phyloP scores from a whole-genome alignment of 352 stramenopile species.

The Pythium brachiatum region DNA sequence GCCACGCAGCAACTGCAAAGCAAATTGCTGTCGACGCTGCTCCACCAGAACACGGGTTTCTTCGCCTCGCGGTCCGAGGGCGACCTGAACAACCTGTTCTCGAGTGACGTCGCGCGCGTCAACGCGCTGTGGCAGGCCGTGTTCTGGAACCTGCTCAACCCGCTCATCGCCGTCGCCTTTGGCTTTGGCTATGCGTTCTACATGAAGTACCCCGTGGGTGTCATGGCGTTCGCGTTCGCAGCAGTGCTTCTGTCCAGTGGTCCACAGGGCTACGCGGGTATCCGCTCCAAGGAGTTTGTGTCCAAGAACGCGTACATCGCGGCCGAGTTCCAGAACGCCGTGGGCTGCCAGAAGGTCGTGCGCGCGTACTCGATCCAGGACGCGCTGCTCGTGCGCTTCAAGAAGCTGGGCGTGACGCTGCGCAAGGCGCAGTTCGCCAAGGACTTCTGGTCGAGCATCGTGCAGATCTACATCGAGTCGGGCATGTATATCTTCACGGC shows the following conservation, averaged over 20 bases:
- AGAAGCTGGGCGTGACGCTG: too few species aligned
- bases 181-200: constrained; percentile 76
- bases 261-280: constrained; percentile 67
- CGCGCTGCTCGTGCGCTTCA: too few species aligned
- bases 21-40: constrained; percentile 66
- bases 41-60: constrained; percentile 70
- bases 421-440: too few species aligned
- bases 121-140: constrained; percentile 81
- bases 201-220: constrained; percentile 65
- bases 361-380: too few species aligned
- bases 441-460: constrained; percentile 54
- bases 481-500: too few species aligned
- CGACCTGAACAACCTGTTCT: constrained; percentile 85
- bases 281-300: too few species aligned
- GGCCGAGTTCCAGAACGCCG: constrained; percentile 82
- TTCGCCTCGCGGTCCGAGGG: constrained; percentile 79
- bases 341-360: constrained; percentile 54
- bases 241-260: constrained; percentile 71
- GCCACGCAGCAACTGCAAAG: constrained; percentile 70
- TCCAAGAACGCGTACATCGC: too few species aligned
- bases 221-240: constrained; percentile 77
- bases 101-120: constrained; percentile 74
- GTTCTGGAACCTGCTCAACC: constrained; percentile 84
- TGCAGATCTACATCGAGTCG: constrained; percentile 32
- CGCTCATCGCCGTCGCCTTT: constrained; percentile 65